Conservation (phyloP, 2,329 filamentous ascomycete genomes). For the Monosporascus sp. region DNA sequence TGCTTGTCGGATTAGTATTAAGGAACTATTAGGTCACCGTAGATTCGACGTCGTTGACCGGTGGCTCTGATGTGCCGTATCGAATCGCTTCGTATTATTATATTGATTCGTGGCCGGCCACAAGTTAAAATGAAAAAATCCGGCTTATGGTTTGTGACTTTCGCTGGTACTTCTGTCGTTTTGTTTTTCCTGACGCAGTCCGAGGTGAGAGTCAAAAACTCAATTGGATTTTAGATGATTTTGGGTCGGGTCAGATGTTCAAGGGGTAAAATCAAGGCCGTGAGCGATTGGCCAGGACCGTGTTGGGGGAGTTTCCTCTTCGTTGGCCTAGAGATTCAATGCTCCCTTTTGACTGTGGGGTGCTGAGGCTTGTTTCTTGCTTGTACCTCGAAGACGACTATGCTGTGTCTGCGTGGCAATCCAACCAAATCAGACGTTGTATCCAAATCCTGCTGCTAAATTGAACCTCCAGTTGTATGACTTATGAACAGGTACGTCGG, state of each 20-base stretch:
- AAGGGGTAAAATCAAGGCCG: neutral
- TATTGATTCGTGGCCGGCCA: neutral
- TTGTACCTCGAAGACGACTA: neutral
- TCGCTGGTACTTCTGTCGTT: neutral
- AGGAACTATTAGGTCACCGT: too few species aligned
- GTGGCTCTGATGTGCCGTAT: neutral
- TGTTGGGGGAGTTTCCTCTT: neutral
- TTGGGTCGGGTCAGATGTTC: neutral
- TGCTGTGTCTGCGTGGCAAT: neutral
- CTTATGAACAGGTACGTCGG: too few species aligned
- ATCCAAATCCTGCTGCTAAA: too few species aligned
- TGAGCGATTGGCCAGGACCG: neutral
- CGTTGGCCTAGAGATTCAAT: neutral
- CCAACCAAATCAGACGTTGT: too few species aligned
- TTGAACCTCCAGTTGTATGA: too few species aligned
- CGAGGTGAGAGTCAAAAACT: neutral
- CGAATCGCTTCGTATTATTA: neutral
- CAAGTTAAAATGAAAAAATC: neutral
- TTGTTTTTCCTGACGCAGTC: neutral
- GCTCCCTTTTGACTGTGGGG: neutral
- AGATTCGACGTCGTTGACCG: neutral
- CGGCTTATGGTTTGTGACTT: neutral
- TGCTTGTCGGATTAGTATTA: neutral
- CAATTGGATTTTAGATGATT: too few species aligned
- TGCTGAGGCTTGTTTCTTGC: neutral